Evolutionary conservation across 345 rosid species (phyloP).

Genomic region (Eucalyptus marginata): DNA sequence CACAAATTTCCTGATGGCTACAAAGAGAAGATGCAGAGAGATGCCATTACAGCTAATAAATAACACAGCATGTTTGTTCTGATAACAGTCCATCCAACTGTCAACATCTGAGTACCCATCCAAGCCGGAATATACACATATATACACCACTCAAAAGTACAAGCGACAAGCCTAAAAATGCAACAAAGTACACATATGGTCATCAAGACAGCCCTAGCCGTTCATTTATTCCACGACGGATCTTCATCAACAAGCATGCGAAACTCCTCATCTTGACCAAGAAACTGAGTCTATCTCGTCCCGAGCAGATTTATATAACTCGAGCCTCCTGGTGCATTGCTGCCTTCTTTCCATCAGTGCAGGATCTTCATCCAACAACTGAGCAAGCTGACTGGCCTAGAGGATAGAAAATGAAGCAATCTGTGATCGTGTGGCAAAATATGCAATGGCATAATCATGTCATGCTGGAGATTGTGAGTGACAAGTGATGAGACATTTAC

Average conservation of each 20-base stretch:
- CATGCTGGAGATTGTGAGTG: background rate
- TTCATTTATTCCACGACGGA: background rate
- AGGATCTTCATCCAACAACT: conserved; percentile 43
- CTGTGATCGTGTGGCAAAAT: background rate
- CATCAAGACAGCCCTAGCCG: background rate
- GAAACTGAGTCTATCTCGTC: conserved; percentile 39
- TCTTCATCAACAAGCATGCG: background rate
- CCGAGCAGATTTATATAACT: conserved; percentile 37
- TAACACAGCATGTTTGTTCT: background rate
- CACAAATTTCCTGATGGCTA: background rate
- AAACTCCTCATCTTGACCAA: conserved; percentile 6
- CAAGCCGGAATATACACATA: background rate
- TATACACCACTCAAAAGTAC: background rate
- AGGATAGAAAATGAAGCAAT: background rate
- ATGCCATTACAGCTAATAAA: background rate
- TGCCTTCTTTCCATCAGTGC: conserved; percentile 36
- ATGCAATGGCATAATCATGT: background rate
- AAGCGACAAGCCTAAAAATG: background rate
- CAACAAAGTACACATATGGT: background rate
- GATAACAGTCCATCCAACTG: background rate
- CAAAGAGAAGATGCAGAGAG: background rate
- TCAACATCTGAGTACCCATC: background rate
- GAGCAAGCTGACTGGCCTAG: conserved; percentile 29
- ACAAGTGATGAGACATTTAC: conserved; percentile 5
- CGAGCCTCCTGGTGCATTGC: conserved; percentile 31